Conservation (phyloP, 345 rosid genomes). For the Melaleuca alternifolia region DNA sequence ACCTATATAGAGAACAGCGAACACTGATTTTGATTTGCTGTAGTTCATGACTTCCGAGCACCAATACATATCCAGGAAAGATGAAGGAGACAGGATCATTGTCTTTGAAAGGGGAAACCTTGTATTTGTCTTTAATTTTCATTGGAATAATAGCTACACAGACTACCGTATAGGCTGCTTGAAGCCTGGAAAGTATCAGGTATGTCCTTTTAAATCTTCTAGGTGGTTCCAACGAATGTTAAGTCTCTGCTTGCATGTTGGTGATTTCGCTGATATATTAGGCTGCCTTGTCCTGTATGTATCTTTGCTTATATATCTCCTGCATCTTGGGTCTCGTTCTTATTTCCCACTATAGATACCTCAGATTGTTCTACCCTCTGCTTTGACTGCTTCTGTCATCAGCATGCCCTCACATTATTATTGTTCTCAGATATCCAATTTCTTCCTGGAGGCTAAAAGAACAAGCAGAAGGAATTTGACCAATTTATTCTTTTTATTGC, state of each 20-base stretch:
- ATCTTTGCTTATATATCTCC: not conserved
- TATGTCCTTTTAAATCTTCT: slow-evolving; percentile 8
- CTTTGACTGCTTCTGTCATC: not conserved
- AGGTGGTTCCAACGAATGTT: not conserved
- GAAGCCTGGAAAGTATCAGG: slow-evolving; percentile 90
- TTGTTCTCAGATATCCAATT: not conserved
- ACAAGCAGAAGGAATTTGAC: not conserved
- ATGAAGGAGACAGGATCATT: slow-evolving; percentile 67
- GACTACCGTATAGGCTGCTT: slow-evolving; percentile 80
- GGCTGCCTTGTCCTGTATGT: not conserved
- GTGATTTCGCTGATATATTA: not conserved
- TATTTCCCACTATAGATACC: not conserved
- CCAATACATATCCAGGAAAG: slow-evolving; percentile 81
- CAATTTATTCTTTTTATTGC: not conserved
- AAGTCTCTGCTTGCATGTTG: not conserved
- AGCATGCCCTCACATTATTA: not conserved
- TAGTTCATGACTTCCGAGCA: slow-evolving; percentile 96
- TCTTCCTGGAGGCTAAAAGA: not conserved
- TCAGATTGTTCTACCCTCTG: not conserved
- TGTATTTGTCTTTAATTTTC: slow-evolving; percentile 88
- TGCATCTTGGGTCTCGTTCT: not conserved
- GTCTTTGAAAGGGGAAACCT: slow-evolving; percentile 85
- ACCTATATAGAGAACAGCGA: not conserved
- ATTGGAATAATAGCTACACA: slow-evolving; percentile 78
- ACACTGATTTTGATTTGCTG: not conserved